Percentiles rank a stretch among this genome's conserved stretches.
These are phyloP conservation scores for Austroboletus niveus DNA, from an alignment of 1,284 basidiomycete genomes.

Conservation along the genomic window DNA sequence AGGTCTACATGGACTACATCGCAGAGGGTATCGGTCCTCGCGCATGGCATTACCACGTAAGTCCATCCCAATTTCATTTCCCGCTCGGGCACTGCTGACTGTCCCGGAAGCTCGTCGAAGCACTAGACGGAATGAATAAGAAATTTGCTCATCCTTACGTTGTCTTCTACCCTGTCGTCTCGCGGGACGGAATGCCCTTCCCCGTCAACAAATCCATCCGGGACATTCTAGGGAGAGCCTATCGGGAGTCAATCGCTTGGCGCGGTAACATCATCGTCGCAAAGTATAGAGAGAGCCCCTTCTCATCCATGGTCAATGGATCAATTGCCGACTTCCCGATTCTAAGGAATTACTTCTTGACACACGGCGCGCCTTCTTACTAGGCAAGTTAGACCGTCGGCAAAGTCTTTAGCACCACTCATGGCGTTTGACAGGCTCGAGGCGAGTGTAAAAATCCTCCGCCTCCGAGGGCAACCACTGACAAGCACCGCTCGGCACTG, in stretches of 20 bases:
- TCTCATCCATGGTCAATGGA: conserved; percentile 64
- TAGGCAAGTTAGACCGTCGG: conserved; percentile 31
- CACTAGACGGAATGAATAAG: conserved; percentile 73
- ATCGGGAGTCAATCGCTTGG: conserved; percentile 65
- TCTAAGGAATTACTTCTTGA: conserved; percentile 72
- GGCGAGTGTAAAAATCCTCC: conserved; percentile 18
- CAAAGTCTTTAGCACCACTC: conserved; percentile 22
- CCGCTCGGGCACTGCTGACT: conserved; percentile 17
- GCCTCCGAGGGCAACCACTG: not conserved
- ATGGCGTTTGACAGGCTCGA: conserved; percentile 31
- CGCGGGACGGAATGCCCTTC: conserved; percentile 75
- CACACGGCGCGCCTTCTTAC: conserved; percentile 49
- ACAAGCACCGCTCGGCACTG: not conserved
- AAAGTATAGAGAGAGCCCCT: conserved; percentile 69
- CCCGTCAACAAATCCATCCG: conserved; percentile 71
- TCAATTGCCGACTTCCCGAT: conserved; percentile 80
- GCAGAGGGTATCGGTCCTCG: conserved; percentile 64
- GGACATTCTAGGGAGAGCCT: conserved; percentile 65
- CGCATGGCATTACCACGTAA: conserved; percentile 71
- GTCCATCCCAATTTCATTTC: conserved; percentile 17
- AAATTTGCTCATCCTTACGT: conserved; percentile 76
- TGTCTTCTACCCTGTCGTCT: conserved; percentile 70
- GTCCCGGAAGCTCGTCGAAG: conserved; percentile 57
- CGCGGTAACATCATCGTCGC: conserved; percentile 74
- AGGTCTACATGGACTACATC: conserved; percentile 81